Base-by-base conservation (phyloP, 2,329 filamentous ascomycete genomes). In the Septoria linicola region DNA sequence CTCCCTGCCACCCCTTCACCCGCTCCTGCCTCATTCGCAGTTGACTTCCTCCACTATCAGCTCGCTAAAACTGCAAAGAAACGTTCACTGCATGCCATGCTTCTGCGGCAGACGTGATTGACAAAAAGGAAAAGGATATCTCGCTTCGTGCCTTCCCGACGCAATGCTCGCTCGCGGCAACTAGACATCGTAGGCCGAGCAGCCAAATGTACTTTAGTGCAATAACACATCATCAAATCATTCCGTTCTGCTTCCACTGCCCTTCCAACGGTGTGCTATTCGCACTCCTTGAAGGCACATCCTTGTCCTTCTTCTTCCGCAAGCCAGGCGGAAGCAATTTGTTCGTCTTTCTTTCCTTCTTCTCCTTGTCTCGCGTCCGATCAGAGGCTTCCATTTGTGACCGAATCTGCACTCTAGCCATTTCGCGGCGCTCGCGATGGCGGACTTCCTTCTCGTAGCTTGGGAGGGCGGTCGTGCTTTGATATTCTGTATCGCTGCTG, bases 291-390 rank as follows among this genome's bases (percentile, higher is more conserved):
- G 51, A 54, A 8, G 51, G 51, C 31, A 54, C 70, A 23, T 67
- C 64, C 53, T 68, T 69, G 4, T 67, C 63, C 55, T 61, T 61
- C 31, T 64, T 65, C 50, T 63, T 64, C 46, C 61, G 66, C 52
- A 74, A 66, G 4, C 66, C 67, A 7, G 70, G 51, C 13, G 51
- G 65, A 41, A 73, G 60, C 4, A 71, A 66, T 31, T 71, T 67
- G 53, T 72, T 70, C n/a, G 65, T 66, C 47, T 71, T 69, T 35
- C 66, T 68, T 17, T 68, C 64, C 36, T 69, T 68, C 35, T 64
- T 63, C 41, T 66, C 62, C 49, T 70, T 67, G 53, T 70, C 70
- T 35, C 65, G 67, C 4, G 55, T 35, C 14, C 54, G 58, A 47
- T 47, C 44, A 3, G 59, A 57, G 21, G 62, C 61, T 42, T 71